phyloP scores from a whole-genome alignment of 306 rosid species.

The Pyrus pyrifolia region DNA sequence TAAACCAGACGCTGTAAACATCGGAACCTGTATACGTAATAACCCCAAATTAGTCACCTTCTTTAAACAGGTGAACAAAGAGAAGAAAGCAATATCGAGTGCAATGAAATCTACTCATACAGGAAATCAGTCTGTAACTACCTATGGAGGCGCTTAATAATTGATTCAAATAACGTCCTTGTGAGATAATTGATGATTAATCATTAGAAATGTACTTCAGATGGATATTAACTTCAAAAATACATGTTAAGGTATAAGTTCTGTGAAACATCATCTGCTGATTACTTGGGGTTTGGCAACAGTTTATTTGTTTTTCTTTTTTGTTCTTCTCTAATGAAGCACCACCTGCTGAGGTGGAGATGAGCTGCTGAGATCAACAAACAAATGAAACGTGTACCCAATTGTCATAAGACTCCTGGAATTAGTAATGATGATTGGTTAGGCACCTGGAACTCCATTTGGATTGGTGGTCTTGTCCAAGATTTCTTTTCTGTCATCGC shows the following conservation, averaged over 20 bases:
- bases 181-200: no score
- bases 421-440: constrained; percentile 1
- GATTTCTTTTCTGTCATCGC: constrained; percentile 90
- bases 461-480: constrained; percentile 95
- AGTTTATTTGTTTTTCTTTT: neutral
- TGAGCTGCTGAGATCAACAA: neutral
- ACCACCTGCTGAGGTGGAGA: neutral
- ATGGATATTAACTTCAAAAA: neutral
- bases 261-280: neutral
- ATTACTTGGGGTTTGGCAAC: neutral
- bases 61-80: neutral
- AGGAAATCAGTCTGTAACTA: neutral
- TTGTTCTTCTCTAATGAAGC: neutral
- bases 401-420: constrained; percentile 1
- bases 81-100: neutral
- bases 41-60: neutral
- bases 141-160: no score
- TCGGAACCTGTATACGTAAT: constrained; percentile 55
- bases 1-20: constrained; percentile 94
- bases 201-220: neutral
- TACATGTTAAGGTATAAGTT: neutral
- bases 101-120: neutral
- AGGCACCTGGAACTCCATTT: constrained; percentile 97
- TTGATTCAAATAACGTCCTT: no score
- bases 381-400: neutral